Percentiles rank a stretch among this genome's conserved stretches.
Conservation (phyloP, 106 monocot genomes). For the Dactylorhiza incarnata region DNA sequence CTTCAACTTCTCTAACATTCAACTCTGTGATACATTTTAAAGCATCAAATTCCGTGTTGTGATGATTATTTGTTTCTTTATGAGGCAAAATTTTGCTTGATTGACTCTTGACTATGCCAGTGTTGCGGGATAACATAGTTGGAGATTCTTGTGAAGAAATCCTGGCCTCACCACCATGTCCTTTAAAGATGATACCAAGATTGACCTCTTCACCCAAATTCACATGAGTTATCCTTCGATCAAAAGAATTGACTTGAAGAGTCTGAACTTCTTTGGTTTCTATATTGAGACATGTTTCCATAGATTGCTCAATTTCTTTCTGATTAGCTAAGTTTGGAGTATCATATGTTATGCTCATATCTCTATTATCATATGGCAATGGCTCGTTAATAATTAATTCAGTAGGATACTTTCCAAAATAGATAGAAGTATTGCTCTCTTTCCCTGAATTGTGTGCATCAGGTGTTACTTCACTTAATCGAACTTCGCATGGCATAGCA, state of each 20-base stretch:
- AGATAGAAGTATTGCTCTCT: neutral
- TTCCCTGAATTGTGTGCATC: neutral
- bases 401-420: neutral
- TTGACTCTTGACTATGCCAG: neutral
- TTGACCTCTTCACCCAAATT: neutral
- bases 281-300: neutral
- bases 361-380: neutral
- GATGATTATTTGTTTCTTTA: neutral
- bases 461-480: neutral
- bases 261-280: neutral
- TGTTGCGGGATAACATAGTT: neutral
- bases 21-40: neutral
- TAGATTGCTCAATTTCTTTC: neutral
- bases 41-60: neutral
- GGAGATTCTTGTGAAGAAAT: neutral
- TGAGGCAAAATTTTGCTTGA: neutral
- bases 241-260: neutral
- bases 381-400: neutral
- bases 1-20: neutral
- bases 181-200: neutral
- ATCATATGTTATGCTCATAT: neutral
- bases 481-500: neutral
- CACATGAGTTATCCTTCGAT: neutral
- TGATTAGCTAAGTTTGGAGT: neutral
- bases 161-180: neutral